Evolutionary conservation across 768 basidiomycete genomes (phyloP), one percentile per base, ranked within the genome.

Genomic region (Pluteus cervinus): DNA sequence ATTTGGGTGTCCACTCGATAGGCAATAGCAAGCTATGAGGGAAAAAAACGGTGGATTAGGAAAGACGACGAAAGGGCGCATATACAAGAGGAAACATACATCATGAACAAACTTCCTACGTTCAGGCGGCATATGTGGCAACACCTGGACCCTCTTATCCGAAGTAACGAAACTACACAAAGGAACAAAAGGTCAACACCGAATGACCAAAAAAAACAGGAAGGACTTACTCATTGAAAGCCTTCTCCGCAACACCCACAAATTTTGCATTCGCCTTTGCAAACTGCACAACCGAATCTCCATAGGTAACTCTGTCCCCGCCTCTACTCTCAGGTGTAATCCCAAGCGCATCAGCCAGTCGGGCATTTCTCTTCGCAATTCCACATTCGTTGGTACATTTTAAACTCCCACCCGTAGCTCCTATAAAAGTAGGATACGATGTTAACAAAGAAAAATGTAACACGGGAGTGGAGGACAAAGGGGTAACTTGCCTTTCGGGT

Each of bases 281-380:
- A 51, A 82, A 81, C 2, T 54, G 59, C 2, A 78, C 56, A 15
- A 93, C 50, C 29, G 88, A 85, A 2, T 79, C 69, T 15, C 60
- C 57, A 55, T 86, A 94, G 4, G 60, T 65, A 33, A 71, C 72
- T 40, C 14, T 46, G 47, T 41, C 50, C 43, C 60, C 57, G 32
- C 66, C 71, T 12, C 66, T 61, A 5, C 55, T 60, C 29, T 78
- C 71, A 11, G 72, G 57, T 25, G 63, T 81, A 50, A 98, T 94
- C 0, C 93, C 92, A 4, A 99, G 61, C 2, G 96, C 96, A 25
- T 92, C 90, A 1, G 96, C 96, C 6, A 99, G 61, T 24, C 78
- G 66, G 1, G 82, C 87, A 48, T 96, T 97, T 8, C 96, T 75
- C 54, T 93, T 86, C 29, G 82, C 86, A 34, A 90, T 67, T 24